phyloP scores from a whole-genome alignment of 805 yeast genomes.

The Kuraishia molischiana region DNA sequence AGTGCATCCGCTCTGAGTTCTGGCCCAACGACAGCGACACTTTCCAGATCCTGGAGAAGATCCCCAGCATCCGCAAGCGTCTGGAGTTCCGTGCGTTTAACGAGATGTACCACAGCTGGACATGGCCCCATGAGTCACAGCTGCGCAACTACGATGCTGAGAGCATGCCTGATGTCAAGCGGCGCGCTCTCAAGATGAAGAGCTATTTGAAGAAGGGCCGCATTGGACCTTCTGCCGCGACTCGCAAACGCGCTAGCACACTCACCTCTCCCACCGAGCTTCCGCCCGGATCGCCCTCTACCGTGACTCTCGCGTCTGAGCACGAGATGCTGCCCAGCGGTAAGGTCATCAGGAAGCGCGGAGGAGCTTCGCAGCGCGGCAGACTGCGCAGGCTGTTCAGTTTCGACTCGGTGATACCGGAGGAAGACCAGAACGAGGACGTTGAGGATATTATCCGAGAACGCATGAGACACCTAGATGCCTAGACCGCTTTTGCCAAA shows the following conservation, averaged over 20 bases:
- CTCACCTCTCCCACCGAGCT: constrained; percentile 34
- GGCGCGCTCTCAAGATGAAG: constrained; percentile 12
- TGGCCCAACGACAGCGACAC: constrained; percentile 68
- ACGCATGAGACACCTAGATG: constrained; percentile 2
- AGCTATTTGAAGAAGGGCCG: constrained; percentile 26
- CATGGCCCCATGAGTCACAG: constrained; percentile 33
- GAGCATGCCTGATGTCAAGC: constrained; percentile 9
- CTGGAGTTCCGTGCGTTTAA: constrained; percentile 66
- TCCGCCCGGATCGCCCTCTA: constrained; percentile 36
- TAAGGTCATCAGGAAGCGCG: constrained; percentile 35
- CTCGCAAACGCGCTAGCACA: constrained; percentile 41
- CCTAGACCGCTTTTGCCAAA: too few species aligned
- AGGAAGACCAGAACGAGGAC: constrained; percentile 3
- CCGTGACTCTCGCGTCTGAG: constrained; percentile 23
- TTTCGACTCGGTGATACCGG: not conserved
- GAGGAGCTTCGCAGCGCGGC: not conserved
- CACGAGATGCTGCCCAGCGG: constrained; percentile 71
- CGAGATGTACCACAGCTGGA: constrained; percentile 77
- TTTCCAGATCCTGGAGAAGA: constrained; percentile 71
- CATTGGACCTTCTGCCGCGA: constrained; percentile 15
- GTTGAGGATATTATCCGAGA: constrained; percentile 6
- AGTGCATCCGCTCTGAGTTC: constrained; percentile 44
- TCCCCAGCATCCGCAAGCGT: constrained; percentile 49
- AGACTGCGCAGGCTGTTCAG: not conserved
- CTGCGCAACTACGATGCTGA: constrained; percentile 15